Percentiles rank a stretch among this genome's conserved stretches.
Conservation (phyloP, 1,139 yeast genomes). For the Meyerozyma smithsonii region DNA sequence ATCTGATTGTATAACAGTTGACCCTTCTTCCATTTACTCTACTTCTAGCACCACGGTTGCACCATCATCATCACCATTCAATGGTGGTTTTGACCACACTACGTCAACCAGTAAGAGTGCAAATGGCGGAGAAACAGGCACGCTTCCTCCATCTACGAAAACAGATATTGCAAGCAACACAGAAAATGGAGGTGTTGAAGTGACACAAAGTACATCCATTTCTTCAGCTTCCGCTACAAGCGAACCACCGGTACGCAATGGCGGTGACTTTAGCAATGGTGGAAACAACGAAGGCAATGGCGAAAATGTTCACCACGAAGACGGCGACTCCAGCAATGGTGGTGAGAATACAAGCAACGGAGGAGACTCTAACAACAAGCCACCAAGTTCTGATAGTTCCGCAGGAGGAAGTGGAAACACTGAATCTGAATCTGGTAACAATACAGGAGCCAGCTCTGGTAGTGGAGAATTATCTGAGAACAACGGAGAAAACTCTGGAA, state of each 20-base stretch:
- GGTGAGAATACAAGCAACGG: neutral
- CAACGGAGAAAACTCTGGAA: no score
- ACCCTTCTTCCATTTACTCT: neutral
- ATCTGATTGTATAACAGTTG: constrained; percentile 1
- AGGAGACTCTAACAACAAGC: neutral
- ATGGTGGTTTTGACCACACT: neutral
- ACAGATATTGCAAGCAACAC: no score
- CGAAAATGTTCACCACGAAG: neutral
- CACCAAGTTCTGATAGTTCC: neutral
- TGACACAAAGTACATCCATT: no score
- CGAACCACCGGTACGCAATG: neutral
- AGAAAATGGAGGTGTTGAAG: no score
- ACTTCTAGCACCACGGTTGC: neutral
- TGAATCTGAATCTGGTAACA: neutral
- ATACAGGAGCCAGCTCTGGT: no score
- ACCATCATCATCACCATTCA: no score
- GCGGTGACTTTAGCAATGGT: neutral
- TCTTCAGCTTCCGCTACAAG: no score
- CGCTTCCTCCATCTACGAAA: no score
- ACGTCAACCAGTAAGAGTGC: neutral
- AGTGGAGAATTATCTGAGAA: no score
- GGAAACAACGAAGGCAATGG: neutral
- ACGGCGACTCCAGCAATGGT: neutral
- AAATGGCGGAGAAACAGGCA: neutral
- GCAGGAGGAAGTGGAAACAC: neutral